phyloP scores from a whole-genome alignment of 2,329 filamentous ascomycete genomes.

The Diaporthe batatas region DNA sequence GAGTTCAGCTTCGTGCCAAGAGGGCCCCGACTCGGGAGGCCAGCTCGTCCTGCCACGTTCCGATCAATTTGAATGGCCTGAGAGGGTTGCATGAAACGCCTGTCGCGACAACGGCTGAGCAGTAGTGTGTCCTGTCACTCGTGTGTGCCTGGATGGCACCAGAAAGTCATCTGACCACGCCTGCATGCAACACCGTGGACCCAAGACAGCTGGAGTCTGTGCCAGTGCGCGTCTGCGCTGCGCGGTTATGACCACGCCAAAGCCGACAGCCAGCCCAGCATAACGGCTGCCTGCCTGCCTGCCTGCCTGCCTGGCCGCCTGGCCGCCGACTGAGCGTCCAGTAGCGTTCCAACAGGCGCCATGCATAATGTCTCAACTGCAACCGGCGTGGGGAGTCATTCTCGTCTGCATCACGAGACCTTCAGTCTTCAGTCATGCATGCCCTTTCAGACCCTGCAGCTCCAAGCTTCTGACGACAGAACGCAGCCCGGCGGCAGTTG shows the following conservation, averaged over 20 bases:
- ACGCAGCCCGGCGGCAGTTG: neutral
- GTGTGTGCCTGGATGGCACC: neutral
- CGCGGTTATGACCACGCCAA: neutral
- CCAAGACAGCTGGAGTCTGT: neutral
- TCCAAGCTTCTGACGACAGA: neutral
- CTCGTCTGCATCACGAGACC: conserved; percentile 6
- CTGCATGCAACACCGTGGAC: neutral
- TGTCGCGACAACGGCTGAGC: conserved; percentile 4
- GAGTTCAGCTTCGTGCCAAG: conserved; percentile 7
- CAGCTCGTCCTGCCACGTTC: no score
- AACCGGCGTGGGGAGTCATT: conserved; percentile 36
- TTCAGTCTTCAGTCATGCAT: neutral
- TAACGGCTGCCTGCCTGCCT: conserved; percentile 22
- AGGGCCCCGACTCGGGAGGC: neutral
- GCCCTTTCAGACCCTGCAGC: neutral
- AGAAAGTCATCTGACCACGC: conserved; percentile 16
- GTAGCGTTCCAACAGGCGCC: no score
- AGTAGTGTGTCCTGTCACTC: no score
- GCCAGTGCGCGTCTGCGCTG: conserved; percentile 17
- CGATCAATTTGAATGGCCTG: neutral
- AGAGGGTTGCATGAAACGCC: neutral
- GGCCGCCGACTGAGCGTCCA: neutral
- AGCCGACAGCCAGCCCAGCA: neutral
- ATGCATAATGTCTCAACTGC: neutral
- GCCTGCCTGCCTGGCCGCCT: conserved; percentile 18